phyloP scores from a whole-genome alignment of 345 rosid genomes.

The Populus euphratica region DNA sequence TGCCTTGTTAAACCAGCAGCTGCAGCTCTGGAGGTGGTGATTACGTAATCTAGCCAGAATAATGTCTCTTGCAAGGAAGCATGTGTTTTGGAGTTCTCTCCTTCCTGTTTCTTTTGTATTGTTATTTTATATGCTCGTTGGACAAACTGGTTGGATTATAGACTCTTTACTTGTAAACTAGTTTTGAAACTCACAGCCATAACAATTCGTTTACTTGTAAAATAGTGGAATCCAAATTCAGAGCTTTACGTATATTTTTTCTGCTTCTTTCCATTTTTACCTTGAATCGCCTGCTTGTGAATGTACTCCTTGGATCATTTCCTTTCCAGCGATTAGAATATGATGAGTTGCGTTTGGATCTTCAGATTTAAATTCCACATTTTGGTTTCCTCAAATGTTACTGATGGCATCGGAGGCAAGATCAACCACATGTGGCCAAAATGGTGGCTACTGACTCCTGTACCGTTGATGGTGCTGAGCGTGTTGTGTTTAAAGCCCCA shows the following conservation, averaged over 20 bases:
- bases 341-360: not conserved
- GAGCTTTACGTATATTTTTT: not conserved
- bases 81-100: not conserved
- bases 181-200: not conserved
- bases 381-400: not conserved
- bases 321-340: not conserved
- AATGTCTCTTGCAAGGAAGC: not conserved
- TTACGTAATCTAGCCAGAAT: conserved; percentile 1
- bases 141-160: not conserved
- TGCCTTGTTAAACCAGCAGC: not conserved
- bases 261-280: not conserved
- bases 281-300: not conserved
- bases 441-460: not conserved
- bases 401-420: not conserved
- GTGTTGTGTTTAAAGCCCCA: not conserved
- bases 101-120: not conserved
- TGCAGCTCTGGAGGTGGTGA: not conserved
- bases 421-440: not conserved
- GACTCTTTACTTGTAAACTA: not conserved
- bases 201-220: not conserved
- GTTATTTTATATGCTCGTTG: not conserved
- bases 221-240: not conserved
- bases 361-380: not conserved
- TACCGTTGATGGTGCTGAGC: not conserved
- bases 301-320: not conserved